phyloP scores from a whole-genome alignment of 202 grass and related monocot species.

The Eragrostis tef region DNA sequence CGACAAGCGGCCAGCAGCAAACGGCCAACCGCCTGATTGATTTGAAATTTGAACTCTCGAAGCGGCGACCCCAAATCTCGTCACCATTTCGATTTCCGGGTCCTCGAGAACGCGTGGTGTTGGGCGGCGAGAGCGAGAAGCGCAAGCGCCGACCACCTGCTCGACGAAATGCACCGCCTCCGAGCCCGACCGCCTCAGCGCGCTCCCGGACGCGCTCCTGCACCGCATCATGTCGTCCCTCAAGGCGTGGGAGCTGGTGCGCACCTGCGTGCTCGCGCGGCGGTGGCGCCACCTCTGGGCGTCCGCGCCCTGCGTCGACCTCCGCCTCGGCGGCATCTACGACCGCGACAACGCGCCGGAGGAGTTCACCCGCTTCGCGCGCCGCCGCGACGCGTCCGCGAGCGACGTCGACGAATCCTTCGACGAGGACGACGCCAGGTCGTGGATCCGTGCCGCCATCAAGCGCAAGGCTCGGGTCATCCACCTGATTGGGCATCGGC shows the following conservation, averaged over 20 bases:
- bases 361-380: conserved; percentile 1
- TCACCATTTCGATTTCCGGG: too few species aligned
- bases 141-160: too few species aligned
- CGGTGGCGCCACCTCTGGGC: background rate
- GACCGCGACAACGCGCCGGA: background rate
- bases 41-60: too few species aligned
- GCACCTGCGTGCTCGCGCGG: conserved; percentile 33
- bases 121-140: too few species aligned
- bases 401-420: background rate
- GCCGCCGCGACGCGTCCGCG: background rate
- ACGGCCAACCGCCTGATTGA: too few species aligned
- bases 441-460: conserved; percentile 18
- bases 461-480: conserved; percentile 17
- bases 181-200: conserved; percentile 12
- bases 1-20: too few species aligned
- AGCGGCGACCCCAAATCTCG: too few species aligned
- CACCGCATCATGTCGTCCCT: conserved; percentile 42
- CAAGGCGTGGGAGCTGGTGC: conserved; percentile 8
- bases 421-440: background rate
- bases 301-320: background rate
- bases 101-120: too few species aligned
- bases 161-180: background rate
- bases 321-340: background rate
- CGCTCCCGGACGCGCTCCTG: conserved; percentile 20
- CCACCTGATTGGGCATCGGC: conserved; percentile 7